A percentile compares a stretch with the other conserved stretches of the same genome.
These are phyloP conservation scores for Pterocarpus santalinus DNA, from an alignment of 306 rosid species.

Conservation along the genomic window DNA sequence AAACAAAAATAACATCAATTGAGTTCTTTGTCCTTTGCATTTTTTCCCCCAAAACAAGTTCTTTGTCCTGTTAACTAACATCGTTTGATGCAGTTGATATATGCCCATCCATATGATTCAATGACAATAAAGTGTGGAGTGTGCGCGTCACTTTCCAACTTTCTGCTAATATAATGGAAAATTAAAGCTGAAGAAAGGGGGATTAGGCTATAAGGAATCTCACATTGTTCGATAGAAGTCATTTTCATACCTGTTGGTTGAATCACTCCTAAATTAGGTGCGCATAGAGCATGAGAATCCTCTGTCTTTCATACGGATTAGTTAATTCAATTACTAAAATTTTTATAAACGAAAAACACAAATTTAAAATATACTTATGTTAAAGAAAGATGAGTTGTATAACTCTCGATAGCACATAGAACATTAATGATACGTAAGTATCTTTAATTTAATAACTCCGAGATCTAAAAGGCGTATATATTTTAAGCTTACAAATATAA, in stretches of 20 bases:
- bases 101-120: neutral
- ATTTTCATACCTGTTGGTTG: constrained; percentile 25
- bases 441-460: neutral
- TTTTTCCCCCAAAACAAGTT: neutral
- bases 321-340: neutral
- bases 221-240: constrained; percentile 31
- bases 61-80: neutral
- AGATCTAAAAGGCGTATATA: neutral
- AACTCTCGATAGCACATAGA: neutral
- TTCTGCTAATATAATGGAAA: constrained; percentile 24
- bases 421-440: neutral
- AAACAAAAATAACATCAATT: no score
- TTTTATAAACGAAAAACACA: neutral
- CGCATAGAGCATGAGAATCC: neutral
- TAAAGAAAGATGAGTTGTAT: neutral
- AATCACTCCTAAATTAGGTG: constrained; percentile 5
- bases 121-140: neutral
- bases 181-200: constrained; percentile 7
- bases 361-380: neutral
- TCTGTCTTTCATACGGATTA: neutral
- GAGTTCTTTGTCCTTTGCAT: no score
- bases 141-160: neutral
- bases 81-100: neutral
- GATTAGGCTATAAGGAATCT: constrained; percentile 28
- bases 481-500: neutral